phyloP scores from a whole-genome alignment of 768 basidiomycete genomes.

The Termitomyces heimii region DNA sequence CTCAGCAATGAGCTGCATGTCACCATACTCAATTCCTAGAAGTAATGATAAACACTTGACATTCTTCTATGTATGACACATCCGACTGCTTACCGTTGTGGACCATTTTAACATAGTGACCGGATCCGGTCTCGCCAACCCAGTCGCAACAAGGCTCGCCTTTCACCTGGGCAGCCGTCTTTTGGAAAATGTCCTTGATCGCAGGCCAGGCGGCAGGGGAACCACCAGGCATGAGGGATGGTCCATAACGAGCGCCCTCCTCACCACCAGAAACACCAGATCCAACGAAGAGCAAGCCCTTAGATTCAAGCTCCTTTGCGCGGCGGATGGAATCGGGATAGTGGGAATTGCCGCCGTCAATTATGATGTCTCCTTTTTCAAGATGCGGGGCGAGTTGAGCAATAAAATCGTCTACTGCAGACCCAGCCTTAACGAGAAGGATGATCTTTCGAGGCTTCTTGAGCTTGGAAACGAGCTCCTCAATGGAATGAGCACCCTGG shows the following conservation, averaged over 20 bases:
- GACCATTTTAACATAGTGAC: slow-evolving; percentile 99
- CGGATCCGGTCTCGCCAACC: slow-evolving; percentile 94
- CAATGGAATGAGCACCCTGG: slow-evolving; percentile 88
- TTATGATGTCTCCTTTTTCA: slow-evolving; percentile 96
- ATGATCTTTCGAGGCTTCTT: slow-evolving; percentile 96
- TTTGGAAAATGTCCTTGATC: slow-evolving; percentile 99
- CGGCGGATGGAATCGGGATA: slow-evolving; percentile 98
- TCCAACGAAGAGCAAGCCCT: slow-evolving; percentile 95
- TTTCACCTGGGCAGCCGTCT: slow-evolving; percentile 89
- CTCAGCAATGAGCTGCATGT: slow-evolving; percentile 99
- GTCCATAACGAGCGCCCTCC: slow-evolving; percentile 95
- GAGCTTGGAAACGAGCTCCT: slow-evolving; percentile 90
- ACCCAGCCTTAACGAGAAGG: slow-evolving; percentile 96
- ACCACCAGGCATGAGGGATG: slow-evolving; percentile 99
- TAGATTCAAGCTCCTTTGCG: slow-evolving; percentile 84
- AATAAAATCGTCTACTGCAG: slow-evolving; percentile 96
- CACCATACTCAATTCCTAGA: slow-evolving; percentile 96
- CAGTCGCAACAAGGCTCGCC: slow-evolving; percentile 99
- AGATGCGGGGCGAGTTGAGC: slow-evolving; percentile 81
- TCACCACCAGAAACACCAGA: slow-evolving; percentile 99
- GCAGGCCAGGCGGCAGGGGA: slow-evolving; percentile 89
- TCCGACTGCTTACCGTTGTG: slow-evolving; percentile 67
- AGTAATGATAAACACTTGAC: slow-evolving; percentile 5
- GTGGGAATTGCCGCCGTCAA: slow-evolving; percentile 99
- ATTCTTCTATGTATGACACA: not conserved